Evolutionary conservation across 2,329 filamentous ascomycete species (phyloP), one percentile per base, ranked within the genome.

Genomic region (Aspergillus luchuensis): DNA sequence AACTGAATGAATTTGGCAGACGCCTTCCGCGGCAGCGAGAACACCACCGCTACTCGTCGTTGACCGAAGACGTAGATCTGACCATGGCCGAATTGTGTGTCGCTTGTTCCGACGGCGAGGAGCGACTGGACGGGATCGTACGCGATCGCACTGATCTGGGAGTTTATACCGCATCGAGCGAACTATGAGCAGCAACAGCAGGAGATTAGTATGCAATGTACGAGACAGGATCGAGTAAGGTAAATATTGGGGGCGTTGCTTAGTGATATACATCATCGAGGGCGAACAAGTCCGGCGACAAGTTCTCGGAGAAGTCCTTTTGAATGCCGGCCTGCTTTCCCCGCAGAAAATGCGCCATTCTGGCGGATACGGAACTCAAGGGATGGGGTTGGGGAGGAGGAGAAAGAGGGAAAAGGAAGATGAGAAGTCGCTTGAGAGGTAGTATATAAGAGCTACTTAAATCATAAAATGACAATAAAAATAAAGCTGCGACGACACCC

Each of bases 81-180:
- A 23, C 94, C 94, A 36, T 87, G 86, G 61, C 92, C 92, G 72
- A 91, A 96, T 71, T 90, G 88, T 66, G 90, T 92, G 77, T 96
- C 90, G 73, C 88, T 91, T 45, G 95, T 99, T 61, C 92, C 95
- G 64, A 98, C 87, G 45, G 95, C 95, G 55, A 99, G 84, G 59
- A 99, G 87, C 28, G 93, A 97, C 74, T 99, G 95, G 11, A 97
- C 85, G 1, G 95, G 93, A 67, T 98, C 93, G 80, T 96, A 98
- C 62, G 92, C 90, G 66, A 98, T 80, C 65, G 90, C 90, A 69
- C 91, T 92, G 69, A 84, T 82, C 68, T 85, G 85, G 19, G 89
- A 92, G 74, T 90, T 91, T 76, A 97, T 89, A 62, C 93, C 92
- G 75, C 90, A 94, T 65, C 91, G 87, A 55, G 86, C 85, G 69